Percentiles rank a stretch among this genome's conserved stretches.
These are phyloP conservation scores for Xylariales sp. DNA, from an alignment of 2,329 filamentous ascomycete genomes.

Conservation along the genomic window DNA sequence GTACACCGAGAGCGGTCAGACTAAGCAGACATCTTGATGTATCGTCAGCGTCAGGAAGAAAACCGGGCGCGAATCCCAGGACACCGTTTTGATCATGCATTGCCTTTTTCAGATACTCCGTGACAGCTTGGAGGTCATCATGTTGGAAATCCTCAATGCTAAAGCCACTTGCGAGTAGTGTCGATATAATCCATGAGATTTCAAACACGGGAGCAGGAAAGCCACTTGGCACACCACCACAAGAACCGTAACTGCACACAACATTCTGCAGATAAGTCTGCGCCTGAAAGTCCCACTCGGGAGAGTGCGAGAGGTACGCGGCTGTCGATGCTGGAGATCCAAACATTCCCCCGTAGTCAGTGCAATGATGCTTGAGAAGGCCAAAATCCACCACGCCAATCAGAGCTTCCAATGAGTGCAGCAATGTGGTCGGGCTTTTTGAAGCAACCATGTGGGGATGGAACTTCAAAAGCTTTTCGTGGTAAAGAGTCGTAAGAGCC, in stretches of 20 bases:
- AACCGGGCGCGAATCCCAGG: background rate
- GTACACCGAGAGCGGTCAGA: background rate
- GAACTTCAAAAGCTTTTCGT: slow-evolving; percentile 16
- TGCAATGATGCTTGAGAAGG: slow-evolving; percentile 1
- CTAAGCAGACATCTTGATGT: background rate
- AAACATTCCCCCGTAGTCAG: background rate
- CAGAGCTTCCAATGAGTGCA: slow-evolving; percentile 31
- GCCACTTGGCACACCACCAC: background rate
- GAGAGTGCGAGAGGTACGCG: background rate
- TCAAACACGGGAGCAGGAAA: background rate
- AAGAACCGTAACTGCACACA: background rate
- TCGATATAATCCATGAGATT: background rate
- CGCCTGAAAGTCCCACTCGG: background rate
- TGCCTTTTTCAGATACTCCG: background rate
- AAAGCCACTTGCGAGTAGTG: too few relatives aligned
- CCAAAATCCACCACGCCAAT: slow-evolving; percentile 28
- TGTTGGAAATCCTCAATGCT: too few relatives aligned
- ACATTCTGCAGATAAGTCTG: background rate
- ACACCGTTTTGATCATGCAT: too few relatives aligned
- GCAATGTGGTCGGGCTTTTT: slow-evolving; percentile 14
- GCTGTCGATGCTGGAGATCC: background rate
- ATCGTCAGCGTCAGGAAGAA: slow-evolving; percentile 1
- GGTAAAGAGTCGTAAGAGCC: slow-evolving; percentile 8
- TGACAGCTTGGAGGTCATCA: too few relatives aligned
- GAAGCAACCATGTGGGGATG: slow-evolving; percentile 17